Conservation (phyloP, 306 rosid genomes). For the Begonia loranthoides region DNA sequence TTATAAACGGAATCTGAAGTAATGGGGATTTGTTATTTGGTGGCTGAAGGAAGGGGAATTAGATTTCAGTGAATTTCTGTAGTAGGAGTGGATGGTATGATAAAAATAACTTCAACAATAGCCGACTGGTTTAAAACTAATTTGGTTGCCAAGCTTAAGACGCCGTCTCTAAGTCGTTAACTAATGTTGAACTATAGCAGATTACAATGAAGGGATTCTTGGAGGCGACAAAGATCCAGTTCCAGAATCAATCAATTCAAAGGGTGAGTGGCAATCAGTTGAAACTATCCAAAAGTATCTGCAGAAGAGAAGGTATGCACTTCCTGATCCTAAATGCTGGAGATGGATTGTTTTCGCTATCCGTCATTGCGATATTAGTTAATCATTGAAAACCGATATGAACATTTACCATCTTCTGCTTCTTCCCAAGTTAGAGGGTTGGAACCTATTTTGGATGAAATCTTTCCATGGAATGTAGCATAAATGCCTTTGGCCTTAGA, state of each 20-base stretch:
- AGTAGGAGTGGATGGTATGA: conserved; percentile 9
- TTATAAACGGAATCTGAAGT: not conserved
- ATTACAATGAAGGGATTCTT: not conserved
- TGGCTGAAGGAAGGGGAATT: not conserved
- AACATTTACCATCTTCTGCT: not conserved
- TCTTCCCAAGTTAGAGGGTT: not conserved
- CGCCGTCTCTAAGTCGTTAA: not conserved
- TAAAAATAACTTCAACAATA: conserved; percentile 4
- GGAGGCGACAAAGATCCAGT: too few species aligned
- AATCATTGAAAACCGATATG: not conserved
- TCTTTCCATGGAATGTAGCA: not conserved
- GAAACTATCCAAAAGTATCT: not conserved
- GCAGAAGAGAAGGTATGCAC: conserved; percentile 6
- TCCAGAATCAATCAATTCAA: not conserved
- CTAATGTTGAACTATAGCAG: not conserved
- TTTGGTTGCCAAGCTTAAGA: conserved; percentile 7
- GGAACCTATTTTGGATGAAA: conserved; percentile 8
- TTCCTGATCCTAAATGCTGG: not conserved
- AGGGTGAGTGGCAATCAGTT: not conserved
- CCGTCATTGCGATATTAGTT: not conserved
- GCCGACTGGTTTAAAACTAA: not conserved
- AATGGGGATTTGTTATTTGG: not conserved
- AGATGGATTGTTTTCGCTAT: conserved; percentile 15
- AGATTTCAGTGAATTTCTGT: not conserved
- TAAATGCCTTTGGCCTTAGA: not conserved